Conservation (phyloP, 352 stramenopile species). For the Elongisporangium senticosum region DNA sequence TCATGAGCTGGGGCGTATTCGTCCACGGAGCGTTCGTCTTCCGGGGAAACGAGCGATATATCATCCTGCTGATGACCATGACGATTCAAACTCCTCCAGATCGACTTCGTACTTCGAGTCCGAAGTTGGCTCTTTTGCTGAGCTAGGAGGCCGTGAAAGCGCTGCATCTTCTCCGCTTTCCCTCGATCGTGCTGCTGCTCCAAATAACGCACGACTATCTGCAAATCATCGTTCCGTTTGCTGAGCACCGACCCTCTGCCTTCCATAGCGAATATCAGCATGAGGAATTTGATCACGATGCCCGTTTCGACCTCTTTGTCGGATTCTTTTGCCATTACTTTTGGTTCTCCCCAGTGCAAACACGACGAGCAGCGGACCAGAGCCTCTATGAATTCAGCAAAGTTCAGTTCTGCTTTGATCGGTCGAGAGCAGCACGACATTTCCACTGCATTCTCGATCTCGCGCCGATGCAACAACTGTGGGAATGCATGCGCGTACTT, state of each 20-base stretch:
- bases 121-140: conserved; percentile 14
- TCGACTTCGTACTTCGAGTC: too few relatives aligned
- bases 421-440: conserved; percentile 20
- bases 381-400: conserved; percentile 61
- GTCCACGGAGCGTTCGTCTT: too few relatives aligned
- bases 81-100: too few relatives aligned
- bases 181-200: conserved; percentile 30
- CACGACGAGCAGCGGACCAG: conserved; percentile 40
- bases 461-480: conserved; percentile 50
- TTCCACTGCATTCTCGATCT: conserved; percentile 41
- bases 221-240: conserved; percentile 49
- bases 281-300: conserved; percentile 58
- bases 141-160: conserved; percentile 38
- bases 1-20: too few relatives aligned
- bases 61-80: too few relatives aligned
- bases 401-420: conserved; percentile 27
- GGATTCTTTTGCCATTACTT: neutral
- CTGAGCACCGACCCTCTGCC: conserved; percentile 51
- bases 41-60: too few relatives aligned
- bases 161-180: conserved; percentile 31
- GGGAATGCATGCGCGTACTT: conserved; percentile 48
- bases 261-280: conserved; percentile 79
- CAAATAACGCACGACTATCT: conserved; percentile 43
- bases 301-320: conserved; percentile 14
- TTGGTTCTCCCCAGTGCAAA: conserved; percentile 37